These are phyloP conservation scores for Fusarium continuum DNA, from an alignment of 2,329 filamentous ascomycete genomes.

Conservation along the genomic window DNA sequence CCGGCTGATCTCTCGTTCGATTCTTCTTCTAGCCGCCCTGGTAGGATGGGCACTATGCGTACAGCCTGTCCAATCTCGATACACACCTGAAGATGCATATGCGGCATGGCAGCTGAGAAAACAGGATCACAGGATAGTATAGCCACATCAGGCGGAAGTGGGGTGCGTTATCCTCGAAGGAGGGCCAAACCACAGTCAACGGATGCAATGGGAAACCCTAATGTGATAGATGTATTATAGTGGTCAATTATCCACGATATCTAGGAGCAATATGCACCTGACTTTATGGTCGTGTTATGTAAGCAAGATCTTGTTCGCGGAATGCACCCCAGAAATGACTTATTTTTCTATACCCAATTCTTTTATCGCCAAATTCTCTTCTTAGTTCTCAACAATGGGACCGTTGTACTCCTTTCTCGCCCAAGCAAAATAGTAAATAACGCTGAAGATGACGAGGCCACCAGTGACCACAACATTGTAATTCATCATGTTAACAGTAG, in stretches of 20 bases:
- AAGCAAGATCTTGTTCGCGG: not conserved
- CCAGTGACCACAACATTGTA: conserved; percentile 58
- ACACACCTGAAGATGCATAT: conserved; percentile 4
- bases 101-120: not conserved
- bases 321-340: not conserved
- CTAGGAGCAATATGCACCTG: not conserved
- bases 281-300: not conserved
- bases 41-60: not conserved
- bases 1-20: not conserved
- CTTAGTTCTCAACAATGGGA: conserved; percentile 49
- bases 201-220: too few species aligned
- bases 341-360: not conserved
- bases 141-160: too few species aligned
- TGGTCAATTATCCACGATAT: not conserved
- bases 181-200: too few species aligned
- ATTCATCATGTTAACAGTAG: conserved; percentile 54
- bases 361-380: rapidly evolving
- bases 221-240: not conserved
- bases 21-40: not conserved
- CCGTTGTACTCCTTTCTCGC: conserved; percentile 57
- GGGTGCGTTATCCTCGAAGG: too few species aligned
- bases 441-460: conserved; percentile 53
- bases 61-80: not conserved
- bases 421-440: conserved; percentile 56
- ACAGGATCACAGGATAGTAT: rapidly evolving